phyloP scores from a whole-genome alignment of 148 eudicot species.

The Arbutus unedo region DNA sequence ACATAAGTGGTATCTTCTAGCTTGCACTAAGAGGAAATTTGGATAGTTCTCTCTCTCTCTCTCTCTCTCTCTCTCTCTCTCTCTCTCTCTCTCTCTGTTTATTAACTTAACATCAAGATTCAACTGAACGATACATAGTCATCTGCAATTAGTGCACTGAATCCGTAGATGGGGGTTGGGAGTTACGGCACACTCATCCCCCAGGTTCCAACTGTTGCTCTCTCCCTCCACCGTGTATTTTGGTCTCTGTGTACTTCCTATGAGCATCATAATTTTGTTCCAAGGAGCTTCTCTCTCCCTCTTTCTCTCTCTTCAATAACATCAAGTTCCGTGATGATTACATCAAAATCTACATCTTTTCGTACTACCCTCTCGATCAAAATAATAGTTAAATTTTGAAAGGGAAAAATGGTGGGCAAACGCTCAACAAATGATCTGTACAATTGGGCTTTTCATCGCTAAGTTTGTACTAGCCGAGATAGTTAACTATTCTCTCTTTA shows the following conservation, averaged over 20 bases:
- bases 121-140: neutral
- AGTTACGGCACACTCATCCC: neutral
- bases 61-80: neutral
- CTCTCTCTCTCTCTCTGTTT: neutral
- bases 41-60: neutral
- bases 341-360: neutral
- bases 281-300: neutral
- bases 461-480: neutral
- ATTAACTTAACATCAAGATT: neutral
- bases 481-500: neutral
- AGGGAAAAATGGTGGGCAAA: neutral
- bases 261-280: neutral
- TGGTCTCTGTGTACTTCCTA: neutral
- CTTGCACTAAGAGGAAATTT: neutral
- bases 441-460: neutral
- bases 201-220: neutral
- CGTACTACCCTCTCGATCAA: neutral
- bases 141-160: neutral
- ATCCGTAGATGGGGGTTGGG: neutral
- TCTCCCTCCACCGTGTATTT: neutral
- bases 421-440: neutral
- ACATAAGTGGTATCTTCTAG: neutral
- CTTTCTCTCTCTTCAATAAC: neutral
- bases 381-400: neutral
- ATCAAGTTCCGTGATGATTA: too few relatives aligned